Conservation (phyloP, 345 rosid genomes). For the Eucalyptus tenuipes region DNA sequence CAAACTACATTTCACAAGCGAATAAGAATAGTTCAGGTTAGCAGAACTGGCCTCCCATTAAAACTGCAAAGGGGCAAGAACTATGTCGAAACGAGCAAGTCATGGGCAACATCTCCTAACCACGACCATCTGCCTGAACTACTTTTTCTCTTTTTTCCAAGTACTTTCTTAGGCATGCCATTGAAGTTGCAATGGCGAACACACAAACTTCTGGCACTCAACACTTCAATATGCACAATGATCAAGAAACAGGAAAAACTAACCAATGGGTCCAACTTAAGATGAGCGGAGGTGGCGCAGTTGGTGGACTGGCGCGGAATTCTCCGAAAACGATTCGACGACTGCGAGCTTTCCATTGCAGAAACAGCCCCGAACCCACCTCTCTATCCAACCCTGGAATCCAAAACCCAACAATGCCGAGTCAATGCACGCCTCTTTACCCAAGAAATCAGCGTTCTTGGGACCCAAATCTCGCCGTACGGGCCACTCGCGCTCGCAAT, state of each 20-base stretch:
- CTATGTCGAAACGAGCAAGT: not conserved
- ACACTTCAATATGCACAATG: not conserved
- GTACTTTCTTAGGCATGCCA: not conserved
- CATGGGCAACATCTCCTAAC: not conserved
- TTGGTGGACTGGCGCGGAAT: slow-evolving; percentile 28
- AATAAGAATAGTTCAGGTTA: not conserved
- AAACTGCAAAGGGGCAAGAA: not conserved
- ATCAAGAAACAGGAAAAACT: not conserved
- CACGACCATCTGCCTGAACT: not conserved
- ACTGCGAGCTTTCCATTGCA: slow-evolving; percentile 3
- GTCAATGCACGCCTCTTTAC: not conserved
- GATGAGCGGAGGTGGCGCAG: slow-evolving; percentile 13
- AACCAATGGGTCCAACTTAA: slow-evolving; percentile 52
- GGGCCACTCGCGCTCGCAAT: not conserved
- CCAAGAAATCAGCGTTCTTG: not conserved
- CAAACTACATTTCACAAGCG: not conserved
- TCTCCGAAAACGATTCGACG: slow-evolving; percentile 40
- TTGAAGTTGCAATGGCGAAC: not conserved
- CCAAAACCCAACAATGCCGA: not conserved
- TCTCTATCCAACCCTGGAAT: not conserved
- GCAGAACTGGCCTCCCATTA: not conserved
- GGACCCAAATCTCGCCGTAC: not conserved
- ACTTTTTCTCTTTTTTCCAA: not conserved
- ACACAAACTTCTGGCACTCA: not conserved
- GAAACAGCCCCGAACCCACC: not conserved